A percentile compares a stretch with the other conserved stretches of the same genome.
phyloP scores from a whole-genome alignment of 2,329 filamentous ascomycete genomes.

The Hymenotorrendiella dingleyae region DNA sequence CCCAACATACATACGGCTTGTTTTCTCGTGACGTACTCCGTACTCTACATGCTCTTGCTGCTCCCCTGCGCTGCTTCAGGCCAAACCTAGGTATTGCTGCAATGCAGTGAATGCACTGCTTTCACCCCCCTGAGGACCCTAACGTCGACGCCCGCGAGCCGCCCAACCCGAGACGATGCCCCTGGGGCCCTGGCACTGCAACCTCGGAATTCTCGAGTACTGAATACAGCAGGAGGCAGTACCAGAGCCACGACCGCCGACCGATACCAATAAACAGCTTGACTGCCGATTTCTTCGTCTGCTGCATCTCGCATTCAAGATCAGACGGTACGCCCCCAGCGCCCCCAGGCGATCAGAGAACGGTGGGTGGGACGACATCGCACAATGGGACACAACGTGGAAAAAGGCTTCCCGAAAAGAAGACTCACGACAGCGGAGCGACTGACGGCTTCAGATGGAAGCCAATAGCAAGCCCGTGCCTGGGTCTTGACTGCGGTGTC shows the following conservation, averaged over 20 bases:
- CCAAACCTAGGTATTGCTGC: too few species aligned
- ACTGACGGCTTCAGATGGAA: neutral
- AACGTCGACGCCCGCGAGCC: too few species aligned
- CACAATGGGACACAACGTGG: conserved; percentile 3
- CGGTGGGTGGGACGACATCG: neutral
- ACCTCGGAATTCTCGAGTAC: conserved; percentile 4
- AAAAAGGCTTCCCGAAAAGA: neutral
- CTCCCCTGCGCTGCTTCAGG: too few species aligned
- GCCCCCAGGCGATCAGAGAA: neutral
- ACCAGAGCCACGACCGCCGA: neutral
- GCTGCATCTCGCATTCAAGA: conserved; percentile 2
- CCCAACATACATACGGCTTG: too few species aligned
- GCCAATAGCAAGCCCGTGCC: neutral
- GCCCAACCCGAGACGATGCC: too few species aligned
- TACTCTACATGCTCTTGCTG: too few species aligned
- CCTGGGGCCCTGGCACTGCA: neutral
- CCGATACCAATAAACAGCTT: neutral
- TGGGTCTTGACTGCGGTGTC: neutral
- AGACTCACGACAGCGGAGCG: neutral
- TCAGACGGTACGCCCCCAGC: neutral
- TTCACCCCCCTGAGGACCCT: too few species aligned
- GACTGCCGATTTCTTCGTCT: conserved; percentile 1
- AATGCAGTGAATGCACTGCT: too few species aligned
- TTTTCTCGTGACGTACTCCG: too few species aligned
- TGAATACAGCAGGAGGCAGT: conserved; percentile 3